Percentiles rank a stretch among this genome's conserved stretches.
Conservation (phyloP, 352 stramenopile species). For the Phytophthora macrochlamydospora region DNA sequence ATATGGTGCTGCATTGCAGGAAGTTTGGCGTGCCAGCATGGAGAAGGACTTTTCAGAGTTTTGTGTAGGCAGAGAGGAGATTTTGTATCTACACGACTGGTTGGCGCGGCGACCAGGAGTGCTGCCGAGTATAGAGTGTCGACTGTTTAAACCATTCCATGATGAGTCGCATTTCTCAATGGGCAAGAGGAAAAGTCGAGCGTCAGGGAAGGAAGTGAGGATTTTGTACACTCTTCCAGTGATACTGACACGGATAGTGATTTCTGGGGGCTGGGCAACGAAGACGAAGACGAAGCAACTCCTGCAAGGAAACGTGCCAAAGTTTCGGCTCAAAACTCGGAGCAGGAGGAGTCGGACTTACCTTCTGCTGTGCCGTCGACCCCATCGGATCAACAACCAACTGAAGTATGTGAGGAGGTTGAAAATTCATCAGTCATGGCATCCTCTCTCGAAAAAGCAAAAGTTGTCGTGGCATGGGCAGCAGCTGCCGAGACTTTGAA, state of each 20-base stretch:
- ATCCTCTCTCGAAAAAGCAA: constrained; percentile 28
- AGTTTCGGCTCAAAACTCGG: neutral
- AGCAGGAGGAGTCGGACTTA: too few species aligned
- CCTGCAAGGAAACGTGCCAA: neutral
- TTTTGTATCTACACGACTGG: neutral
- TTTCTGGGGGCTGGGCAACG: too few species aligned
- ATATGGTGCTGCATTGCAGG: neutral
- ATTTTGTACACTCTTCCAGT: too few species aligned
- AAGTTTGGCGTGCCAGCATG: neutral
- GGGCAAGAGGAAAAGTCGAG: too few species aligned
- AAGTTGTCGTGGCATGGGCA: constrained; percentile 36
- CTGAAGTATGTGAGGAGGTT: too few species aligned
- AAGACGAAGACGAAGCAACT: neutral
- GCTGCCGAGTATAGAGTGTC: neutral
- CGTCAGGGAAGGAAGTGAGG: too few species aligned
- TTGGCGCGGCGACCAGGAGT: neutral
- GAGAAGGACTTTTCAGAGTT: neutral
- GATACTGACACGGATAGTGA: too few species aligned
- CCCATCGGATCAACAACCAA: too few species aligned
- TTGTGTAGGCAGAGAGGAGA: neutral
- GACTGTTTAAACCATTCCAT: neutral
- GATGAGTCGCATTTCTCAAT: too few species aligned
- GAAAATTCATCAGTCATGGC: neutral
- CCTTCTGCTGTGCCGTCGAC: too few species aligned
- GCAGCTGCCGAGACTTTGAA: constrained; percentile 33